Evolutionary conservation across 75 land plant genomes (phyloP).

Genomic region (Adiantum capillusveneris): DNA sequence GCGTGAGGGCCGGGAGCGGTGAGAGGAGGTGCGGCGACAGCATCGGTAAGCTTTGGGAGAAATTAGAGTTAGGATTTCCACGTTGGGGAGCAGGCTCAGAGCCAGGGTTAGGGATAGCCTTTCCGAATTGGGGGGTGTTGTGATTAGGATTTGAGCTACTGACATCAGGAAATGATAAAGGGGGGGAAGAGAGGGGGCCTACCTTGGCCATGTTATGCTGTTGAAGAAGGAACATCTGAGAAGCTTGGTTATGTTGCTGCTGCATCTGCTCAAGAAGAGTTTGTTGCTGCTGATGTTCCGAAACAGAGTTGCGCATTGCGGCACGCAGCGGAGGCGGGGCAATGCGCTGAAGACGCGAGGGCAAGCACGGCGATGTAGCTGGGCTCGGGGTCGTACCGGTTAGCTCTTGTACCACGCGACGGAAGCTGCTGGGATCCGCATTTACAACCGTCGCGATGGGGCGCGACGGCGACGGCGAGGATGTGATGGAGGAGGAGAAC

Average conservation of each 20-base stretch:
- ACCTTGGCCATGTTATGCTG: not conserved
- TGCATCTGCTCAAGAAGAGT: not conserved
- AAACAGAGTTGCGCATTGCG: not conserved
- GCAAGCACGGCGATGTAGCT: not conserved
- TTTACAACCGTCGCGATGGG: constrained; percentile 6
- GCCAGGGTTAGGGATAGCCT: too few relatives aligned
- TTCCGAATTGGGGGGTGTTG: too few relatives aligned
- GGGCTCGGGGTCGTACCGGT: not conserved
- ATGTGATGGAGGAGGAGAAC: not conserved
- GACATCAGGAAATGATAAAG: too few relatives aligned
- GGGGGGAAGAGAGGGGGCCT: too few relatives aligned
- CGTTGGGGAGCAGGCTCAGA: not conserved
- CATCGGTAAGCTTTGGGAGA: not conserved
- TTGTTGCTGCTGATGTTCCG: not conserved
- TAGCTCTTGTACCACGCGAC: constrained; percentile 7
- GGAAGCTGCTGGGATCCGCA: constrained; percentile 7
- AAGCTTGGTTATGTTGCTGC: not conserved
- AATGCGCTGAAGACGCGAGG: constrained; percentile 3
- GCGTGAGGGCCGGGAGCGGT: not conserved
- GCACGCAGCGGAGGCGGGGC: constrained; percentile 7
- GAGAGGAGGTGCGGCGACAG: constrained; percentile 7
- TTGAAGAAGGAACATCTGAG: too few relatives aligned
- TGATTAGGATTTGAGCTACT: too few relatives aligned
- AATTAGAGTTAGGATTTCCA: not conserved
- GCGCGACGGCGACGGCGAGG: constrained; percentile 1